These are phyloP conservation scores for Amoeboaphelidium protococcarum DNA, from an alignment of 371 early-diverging fungal species.

Conservation along the genomic window DNA sequence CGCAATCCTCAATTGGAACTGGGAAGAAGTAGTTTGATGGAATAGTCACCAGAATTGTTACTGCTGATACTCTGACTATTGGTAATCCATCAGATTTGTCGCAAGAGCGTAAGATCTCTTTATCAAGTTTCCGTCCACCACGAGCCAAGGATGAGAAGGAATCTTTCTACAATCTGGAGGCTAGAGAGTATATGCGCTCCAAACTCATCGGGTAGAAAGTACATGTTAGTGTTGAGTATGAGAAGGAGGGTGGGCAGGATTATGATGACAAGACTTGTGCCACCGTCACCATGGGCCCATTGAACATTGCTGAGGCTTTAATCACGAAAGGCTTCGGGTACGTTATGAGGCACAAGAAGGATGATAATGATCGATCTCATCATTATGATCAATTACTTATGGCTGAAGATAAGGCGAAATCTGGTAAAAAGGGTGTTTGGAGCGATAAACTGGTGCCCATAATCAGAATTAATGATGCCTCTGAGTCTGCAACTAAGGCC, in stretches of 20 bases:
- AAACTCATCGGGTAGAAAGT: conserved; percentile 56
- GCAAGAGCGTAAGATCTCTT: conserved; percentile 46
- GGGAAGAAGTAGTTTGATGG: conserved; percentile 38
- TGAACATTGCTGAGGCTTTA: conserved; percentile 46
- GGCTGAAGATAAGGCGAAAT: conserved; percentile 45
- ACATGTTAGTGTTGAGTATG: conserved; percentile 53
- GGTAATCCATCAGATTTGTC: conserved; percentile 14
- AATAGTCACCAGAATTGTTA: conserved; percentile 37
- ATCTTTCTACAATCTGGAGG: conserved; percentile 59
- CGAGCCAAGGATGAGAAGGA: conserved; percentile 40
- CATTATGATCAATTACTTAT: conserved; percentile 54
- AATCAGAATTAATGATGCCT: conserved; percentile 20
- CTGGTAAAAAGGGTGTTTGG: conserved; percentile 40
- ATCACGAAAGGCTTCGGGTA: conserved; percentile 24
- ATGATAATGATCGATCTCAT: conserved; percentile 62
- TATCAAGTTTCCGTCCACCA: conserved; percentile 56
- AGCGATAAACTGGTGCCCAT: conserved; percentile 45
- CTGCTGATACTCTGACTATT: conserved; percentile 52
- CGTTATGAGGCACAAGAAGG: conserved; percentile 52
- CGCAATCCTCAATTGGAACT: conserved; percentile 10
- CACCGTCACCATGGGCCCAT: conserved; percentile 26
- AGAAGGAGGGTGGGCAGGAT: conserved; percentile 59
- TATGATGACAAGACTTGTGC: conserved; percentile 59
- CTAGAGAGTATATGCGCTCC: conserved; percentile 52
- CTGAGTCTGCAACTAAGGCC: conserved; percentile 44